Percentiles rank a stretch among this genome's conserved stretches.
These are phyloP conservation scores for Fusarium vanettenii DNA, from an alignment of 2,329 filamentous ascomycete species.

Conservation along the genomic window DNA sequence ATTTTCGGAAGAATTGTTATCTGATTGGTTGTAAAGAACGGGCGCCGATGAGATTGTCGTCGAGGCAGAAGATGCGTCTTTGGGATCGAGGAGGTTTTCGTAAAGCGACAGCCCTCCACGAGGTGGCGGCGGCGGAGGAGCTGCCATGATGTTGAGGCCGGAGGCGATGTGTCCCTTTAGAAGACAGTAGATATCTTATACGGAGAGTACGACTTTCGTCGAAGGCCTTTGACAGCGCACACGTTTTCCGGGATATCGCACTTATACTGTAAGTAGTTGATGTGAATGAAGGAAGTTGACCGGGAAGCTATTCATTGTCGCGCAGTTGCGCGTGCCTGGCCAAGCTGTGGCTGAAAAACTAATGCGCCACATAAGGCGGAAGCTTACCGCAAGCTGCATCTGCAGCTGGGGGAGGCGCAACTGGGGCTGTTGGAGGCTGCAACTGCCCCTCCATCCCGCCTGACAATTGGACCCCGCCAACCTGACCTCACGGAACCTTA, in stretches of 20 bases:
- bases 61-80: slow-evolving; percentile 55
- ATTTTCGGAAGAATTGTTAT: slow-evolving; percentile 57
- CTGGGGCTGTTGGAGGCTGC: slow-evolving; percentile 5
- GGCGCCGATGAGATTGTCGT: slow-evolving; percentile 83
- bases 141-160: slow-evolving; percentile 41
- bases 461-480: slow-evolving; percentile 48
- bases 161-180: not conserved
- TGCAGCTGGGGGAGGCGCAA: not conserved
- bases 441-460: slow-evolving; percentile 46
- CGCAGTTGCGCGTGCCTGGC: not conserved
- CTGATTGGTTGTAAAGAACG: slow-evolving; percentile 74
- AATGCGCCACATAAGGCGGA: slow-evolving; percentile 47
- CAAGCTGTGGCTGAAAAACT: not conserved
- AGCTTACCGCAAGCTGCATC: not conserved
- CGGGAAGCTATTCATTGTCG: not conserved
- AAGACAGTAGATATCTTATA: not conserved
- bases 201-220: not conserved
- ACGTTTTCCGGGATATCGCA: not conserved
- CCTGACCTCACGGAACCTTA: slow-evolving; percentile 23
- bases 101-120: slow-evolving; percentile 77
- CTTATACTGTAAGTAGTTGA: not conserved
- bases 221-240: not conserved
- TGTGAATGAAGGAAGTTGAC: not conserved
- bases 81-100: slow-evolving; percentile 80
- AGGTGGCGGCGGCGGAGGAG: slow-evolving; percentile 53